phyloP scores from a whole-genome alignment of 2,329 filamentous ascomycete genomes.

The Zymoseptoria tritici region DNA sequence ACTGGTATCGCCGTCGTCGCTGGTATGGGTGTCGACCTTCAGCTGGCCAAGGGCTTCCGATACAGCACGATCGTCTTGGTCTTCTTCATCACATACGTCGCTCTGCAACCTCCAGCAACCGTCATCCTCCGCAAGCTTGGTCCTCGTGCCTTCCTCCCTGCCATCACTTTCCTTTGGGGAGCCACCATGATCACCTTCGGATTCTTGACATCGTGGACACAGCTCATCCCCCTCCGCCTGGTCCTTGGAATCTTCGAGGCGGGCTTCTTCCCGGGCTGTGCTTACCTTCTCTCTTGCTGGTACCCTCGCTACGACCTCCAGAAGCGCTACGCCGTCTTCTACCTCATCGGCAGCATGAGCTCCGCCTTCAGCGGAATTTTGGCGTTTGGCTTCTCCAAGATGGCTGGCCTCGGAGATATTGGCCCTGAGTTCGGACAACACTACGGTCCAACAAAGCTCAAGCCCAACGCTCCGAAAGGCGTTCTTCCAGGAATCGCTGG shows the following conservation, averaged over 20 bases:
- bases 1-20: slow-evolving; percentile 30
- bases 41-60: slow-evolving; percentile 23
- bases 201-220: slow-evolving; percentile 47
- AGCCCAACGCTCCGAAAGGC: slow-evolving; percentile 19
- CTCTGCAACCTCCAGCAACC: slow-evolving; percentile 66
- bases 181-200: slow-evolving; percentile 57
- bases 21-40: slow-evolving; percentile 29
- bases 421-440: slow-evolving; percentile 27
- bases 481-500: slow-evolving; percentile 34
- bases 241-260: slow-evolving; percentile 58
- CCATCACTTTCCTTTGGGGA: slow-evolving; percentile 51
- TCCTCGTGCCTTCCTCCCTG: slow-evolving; percentile 27
- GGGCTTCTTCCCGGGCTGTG: slow-evolving; percentile 47
- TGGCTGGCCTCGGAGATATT: slow-evolving; percentile 41
- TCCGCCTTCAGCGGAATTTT: slow-evolving; percentile 43
- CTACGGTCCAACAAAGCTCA: slow-evolving; percentile 25
- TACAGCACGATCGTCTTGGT: slow-evolving; percentile 51
- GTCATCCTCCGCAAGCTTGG: slow-evolving; percentile 61
- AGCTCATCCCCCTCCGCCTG: slow-evolving; percentile 50
- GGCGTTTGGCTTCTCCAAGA: slow-evolving; percentile 29
- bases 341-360: slow-evolving; percentile 42
- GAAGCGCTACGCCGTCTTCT: slow-evolving; percentile 41
- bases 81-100: slow-evolving; percentile 66
- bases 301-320: slow-evolving; percentile 32
- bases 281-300: slow-evolving; percentile 64